Base-by-base conservation (phyloP, 345 rosid species). In the Populus euphratica region DNA sequence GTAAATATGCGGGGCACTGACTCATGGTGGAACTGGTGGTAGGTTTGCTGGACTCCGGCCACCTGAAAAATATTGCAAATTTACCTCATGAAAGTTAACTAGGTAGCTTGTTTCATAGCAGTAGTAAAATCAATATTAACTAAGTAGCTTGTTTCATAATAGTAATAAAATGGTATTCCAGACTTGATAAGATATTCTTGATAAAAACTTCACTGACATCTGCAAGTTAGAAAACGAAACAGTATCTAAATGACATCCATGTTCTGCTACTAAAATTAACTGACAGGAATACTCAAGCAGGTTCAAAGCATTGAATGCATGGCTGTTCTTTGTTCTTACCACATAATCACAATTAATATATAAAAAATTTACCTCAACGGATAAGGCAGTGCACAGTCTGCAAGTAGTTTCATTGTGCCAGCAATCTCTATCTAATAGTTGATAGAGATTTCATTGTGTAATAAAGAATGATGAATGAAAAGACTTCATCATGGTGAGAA, bases 21-120 rank as follows among this genome's bases (percentile, higher is more conserved):
- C 83, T 91, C 97, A 12, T 93, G 99, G 88, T 96, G 99, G 86
- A 90, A 96, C 83, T 93, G 99, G 68, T 86, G 76, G 84, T 89
- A 93, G 6, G 99, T 90, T 83, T 86, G 97, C 73, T 93, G 97
- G 75, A 96, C 82, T 29, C 99, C 98, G 0, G 92, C 73, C 17
- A 93, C 94, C 99, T 96, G 86, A 63, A 68, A n/a, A 38, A 66
- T 56, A 71, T 52, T 49, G 69, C 43, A 70, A 64, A 35, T 50
- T 64, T 72, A 36, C 29, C 13, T 13, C 20, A 25, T 11, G 49
- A 69, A 68, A 18, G n/a, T 69, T 44, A 23, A 35, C 25, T 18
- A 38, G 1, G 13, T 20, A 4, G 21, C 12, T 23, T 70, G 56
- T 70, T 21, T 8, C 62, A 8, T 56, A 56, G 8, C 62, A 54